Base-by-base conservation (phyloP, 1,139 yeast species). In the Blastobotrys malaysiensis region DNA sequence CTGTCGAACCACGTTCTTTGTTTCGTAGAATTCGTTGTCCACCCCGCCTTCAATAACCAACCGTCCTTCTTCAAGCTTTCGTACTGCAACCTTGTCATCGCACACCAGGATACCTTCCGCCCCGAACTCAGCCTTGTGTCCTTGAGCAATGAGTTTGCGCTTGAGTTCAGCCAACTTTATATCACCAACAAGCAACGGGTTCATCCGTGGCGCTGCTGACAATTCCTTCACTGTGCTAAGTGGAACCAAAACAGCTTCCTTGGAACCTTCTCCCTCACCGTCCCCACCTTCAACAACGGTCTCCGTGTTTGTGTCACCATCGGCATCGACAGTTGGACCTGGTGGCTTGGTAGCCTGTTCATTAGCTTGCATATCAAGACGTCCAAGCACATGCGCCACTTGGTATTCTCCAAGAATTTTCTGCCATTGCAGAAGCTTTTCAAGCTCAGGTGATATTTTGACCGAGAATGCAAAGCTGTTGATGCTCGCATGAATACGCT, bases 71-170 rank as follows among this genome's bases (percentile, higher is more conserved):
- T 82, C 80, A 2, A 87, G 77, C 68, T 93, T 91, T 56, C 89
- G 75, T 7, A 93, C 82, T 1, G 91, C 85, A 22, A 93, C 80
- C 54, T 74, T 75, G 57, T 86, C 88, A 64, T 91, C 91, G 44
- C 95, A 87, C 7, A 91, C 96, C 52, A 93, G 73, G 0, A 91
- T 84, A 67, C 98, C 99, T 67, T 90, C 97, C 54, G 97, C 95
- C 66, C 87, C 83, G 68, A 93, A 89, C 65, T 91, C 97, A 0
- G 96, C 97, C 54, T 76, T 76, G 63, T 86, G 80, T 53, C 88
- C 86, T 52, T 73, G 71, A 18, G 77, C 74, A 26, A 78, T 70
- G 50, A 91, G 74, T 56, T 78, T 79, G 63, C 82, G 82, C 63
- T 88, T 85, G 55, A 93, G 75, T 62, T 90, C 96, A 0, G 96